Evolutionary conservation across 495 filamentous ascomycete genomes (phyloP).

Genomic region (Penicillium arizonense): DNA sequence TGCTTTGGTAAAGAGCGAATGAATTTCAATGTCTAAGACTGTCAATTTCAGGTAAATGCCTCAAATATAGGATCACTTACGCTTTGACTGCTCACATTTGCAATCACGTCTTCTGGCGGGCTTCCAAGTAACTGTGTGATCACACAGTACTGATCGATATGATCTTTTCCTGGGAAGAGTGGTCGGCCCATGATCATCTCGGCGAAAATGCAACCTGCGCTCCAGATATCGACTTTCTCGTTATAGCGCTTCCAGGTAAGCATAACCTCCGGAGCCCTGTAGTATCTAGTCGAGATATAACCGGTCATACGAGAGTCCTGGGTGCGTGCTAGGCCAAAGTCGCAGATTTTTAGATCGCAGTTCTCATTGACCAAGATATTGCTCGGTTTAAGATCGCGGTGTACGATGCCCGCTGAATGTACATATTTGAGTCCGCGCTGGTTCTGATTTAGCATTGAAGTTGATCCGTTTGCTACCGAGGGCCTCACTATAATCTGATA

Average conservation of each 20-base stretch:
- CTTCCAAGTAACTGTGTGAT: conserved; percentile 90
- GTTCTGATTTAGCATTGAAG: neutral
- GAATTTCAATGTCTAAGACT: too few species aligned
- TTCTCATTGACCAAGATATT: conserved; percentile 97
- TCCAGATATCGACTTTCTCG: conserved; percentile 94
- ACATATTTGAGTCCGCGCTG: conserved; percentile 94
- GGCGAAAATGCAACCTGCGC: conserved; percentile 90
- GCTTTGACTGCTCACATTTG: conserved; percentile 37
- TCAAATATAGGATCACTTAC: too few species aligned
- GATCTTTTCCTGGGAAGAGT: conserved; percentile 89
- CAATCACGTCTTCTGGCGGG: conserved; percentile 86
- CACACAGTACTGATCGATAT: conserved; percentile 94
- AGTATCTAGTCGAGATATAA: conserved; percentile 93
- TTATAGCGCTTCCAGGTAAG: conserved; percentile 54
- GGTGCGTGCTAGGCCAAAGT: conserved; percentile 87
- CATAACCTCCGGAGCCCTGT: conserved; percentile 71
- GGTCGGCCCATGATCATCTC: conserved; percentile 94
- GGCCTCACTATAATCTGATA: conserved; percentile 81
- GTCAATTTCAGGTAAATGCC: too few species aligned
- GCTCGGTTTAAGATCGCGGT: conserved; percentile 87
- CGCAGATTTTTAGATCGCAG: conserved; percentile 93
- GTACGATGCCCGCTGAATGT: conserved; percentile 89
- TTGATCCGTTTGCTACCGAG: conserved; percentile 17
- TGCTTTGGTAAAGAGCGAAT: too few species aligned
- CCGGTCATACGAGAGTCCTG: conserved; percentile 97